phyloP scores from a whole-genome alignment of 192 early-diverging fungal species.

The Podila horticola region DNA sequence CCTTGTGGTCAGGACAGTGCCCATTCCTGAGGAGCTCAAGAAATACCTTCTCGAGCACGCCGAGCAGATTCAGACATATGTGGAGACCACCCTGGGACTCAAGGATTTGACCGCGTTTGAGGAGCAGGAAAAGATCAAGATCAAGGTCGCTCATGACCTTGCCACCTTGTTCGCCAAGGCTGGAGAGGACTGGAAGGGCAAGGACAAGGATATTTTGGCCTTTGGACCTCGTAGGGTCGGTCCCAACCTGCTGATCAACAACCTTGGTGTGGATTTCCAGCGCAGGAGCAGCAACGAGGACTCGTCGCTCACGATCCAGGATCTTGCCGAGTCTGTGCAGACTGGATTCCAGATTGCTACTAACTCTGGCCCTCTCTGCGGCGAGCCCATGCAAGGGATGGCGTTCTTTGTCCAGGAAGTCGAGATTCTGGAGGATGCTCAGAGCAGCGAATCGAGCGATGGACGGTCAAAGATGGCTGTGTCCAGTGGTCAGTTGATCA shows the following conservation, averaged over 20 bases:
- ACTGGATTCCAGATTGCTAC: conserved; percentile 96
- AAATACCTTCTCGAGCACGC: conserved; percentile 64
- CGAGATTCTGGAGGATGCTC: conserved; percentile 39
- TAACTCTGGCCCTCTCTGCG: conserved; percentile 89
- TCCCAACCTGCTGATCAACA: conserved; percentile 82
- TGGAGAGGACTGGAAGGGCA: conserved; percentile 43
- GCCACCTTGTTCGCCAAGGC: conserved; percentile 40
- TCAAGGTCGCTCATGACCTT: conserved; percentile 28
- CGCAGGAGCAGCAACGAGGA: conserved; percentile 9
- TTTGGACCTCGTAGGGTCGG: conserved; percentile 87
- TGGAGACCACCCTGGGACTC: conserved; percentile 13
- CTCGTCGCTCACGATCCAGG: conserved; percentile 55
- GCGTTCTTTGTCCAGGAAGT: conserved; percentile 80
- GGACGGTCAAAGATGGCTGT: conserved; percentile 51
- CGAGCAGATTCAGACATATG: conserved; percentile 55
- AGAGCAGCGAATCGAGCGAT: conserved; percentile 41
- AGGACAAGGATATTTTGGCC: conserved; percentile 70
- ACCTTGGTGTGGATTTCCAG: conserved; percentile 39
- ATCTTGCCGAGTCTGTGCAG: conserved; percentile 83
- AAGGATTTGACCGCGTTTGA: conserved; percentile 10
- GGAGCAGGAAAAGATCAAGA: conserved; percentile 12
- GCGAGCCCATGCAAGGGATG: conserved; percentile 92
- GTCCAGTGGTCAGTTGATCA: conserved; percentile 86
- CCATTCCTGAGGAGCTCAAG: conserved; percentile 72
- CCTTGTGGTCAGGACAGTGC: conserved; percentile 73